A percentile compares a stretch with the other conserved stretches of the same genome.
These are phyloP conservation scores for Sporothrix globosa DNA, from an alignment of 2,329 filamentous ascomycete species.

Conservation along the genomic window DNA sequence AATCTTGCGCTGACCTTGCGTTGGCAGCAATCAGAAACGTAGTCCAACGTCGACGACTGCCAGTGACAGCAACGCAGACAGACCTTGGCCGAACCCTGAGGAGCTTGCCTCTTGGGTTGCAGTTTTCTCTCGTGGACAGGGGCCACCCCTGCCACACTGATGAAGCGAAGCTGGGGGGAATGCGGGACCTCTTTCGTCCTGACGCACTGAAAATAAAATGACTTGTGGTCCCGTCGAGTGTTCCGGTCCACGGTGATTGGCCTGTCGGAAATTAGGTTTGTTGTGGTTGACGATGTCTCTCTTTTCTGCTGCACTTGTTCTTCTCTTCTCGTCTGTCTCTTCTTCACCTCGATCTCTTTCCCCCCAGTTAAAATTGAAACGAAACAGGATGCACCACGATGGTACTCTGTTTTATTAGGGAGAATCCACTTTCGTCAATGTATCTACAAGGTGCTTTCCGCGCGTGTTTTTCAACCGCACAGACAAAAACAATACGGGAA, in stretches of 20 bases:
- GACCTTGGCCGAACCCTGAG: conserved; percentile 1
- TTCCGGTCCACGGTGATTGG: conserved; percentile 18
- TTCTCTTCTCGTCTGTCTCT: not conserved
- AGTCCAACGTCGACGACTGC: too few species aligned
- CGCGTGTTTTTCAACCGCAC: not conserved
- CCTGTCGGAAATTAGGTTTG: conserved; percentile 31
- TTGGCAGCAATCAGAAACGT: too few species aligned
- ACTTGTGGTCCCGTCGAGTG: conserved; percentile 28
- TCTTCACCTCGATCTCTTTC: not conserved
- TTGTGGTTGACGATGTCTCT: conserved; percentile 21
- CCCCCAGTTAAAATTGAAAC: conserved; percentile 20
- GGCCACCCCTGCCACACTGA: not conserved
- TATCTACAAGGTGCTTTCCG: not conserved
- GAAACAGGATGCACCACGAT: conserved; percentile 26
- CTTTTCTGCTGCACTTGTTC: not conserved
- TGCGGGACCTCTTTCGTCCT: not conserved
- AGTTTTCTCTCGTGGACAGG: not conserved
- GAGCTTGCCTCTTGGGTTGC: not conserved
- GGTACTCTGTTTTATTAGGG: conserved; percentile 31
- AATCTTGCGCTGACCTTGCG: too few species aligned
- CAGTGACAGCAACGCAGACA: not conserved
- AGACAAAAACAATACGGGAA: not conserved
- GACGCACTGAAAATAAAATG: conserved; percentile 30
- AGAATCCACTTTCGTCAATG: conserved; percentile 23
- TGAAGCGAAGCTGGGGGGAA: conserved; percentile 12